These are phyloP conservation scores for Mucor plumbeus DNA, from an alignment of 371 early-diverging fungal species.

Conservation along the genomic window DNA sequence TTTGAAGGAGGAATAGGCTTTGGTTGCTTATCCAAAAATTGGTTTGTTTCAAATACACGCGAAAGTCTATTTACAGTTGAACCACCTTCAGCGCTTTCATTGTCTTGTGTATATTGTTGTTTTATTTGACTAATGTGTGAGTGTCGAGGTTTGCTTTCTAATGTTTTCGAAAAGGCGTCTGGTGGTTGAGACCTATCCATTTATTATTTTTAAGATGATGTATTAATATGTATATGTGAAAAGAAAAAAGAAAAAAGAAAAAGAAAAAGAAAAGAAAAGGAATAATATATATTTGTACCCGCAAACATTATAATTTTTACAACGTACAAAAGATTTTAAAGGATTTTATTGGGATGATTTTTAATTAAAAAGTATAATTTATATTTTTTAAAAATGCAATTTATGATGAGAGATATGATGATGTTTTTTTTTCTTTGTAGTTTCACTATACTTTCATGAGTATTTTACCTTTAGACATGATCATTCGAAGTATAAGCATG, in stretches of 20 bases:
- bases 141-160: constrained; percentile 41
- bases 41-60: constrained; percentile 44
- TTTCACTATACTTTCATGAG: constrained; percentile 20
- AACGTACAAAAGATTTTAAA: background rate
- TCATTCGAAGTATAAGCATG: constrained; percentile 28
- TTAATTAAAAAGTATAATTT: background rate
- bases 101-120: constrained; percentile 15
- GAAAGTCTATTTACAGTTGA: constrained; percentile 50
- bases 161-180: constrained; percentile 51
- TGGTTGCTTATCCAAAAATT: constrained; percentile 21
- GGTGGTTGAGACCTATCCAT: constrained; percentile 23
- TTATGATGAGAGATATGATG: background rate
- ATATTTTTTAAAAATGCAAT: background rate
- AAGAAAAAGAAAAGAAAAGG: background rate
- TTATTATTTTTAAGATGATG: background rate
- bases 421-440: background rate
- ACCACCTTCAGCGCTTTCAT: constrained; percentile 11
- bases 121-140: constrained; percentile 10
- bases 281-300: constrained; percentile 3
- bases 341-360: background rate
- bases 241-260: constrained; percentile 10
- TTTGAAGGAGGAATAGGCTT: constrained; percentile 44
- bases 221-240: background rate
- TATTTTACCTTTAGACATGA: constrained; percentile 22
- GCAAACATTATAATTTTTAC: background rate